Conservation (phyloP, 192 early-diverging fungal genomes). For the Oehlia diaphana region DNA sequence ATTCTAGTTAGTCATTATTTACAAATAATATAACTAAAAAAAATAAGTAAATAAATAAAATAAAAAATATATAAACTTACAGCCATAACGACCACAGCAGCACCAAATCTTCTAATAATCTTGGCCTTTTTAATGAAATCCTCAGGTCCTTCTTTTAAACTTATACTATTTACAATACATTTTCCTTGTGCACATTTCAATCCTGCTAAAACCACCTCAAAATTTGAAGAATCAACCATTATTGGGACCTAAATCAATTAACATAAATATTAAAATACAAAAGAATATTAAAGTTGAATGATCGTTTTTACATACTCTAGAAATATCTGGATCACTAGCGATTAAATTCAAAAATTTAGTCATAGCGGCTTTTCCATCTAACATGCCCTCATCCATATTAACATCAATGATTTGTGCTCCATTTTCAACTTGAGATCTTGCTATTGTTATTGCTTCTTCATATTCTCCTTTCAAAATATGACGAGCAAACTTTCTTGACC, state of each 20-base stretch:
- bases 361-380: slow-evolving; percentile 94
- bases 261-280: background rate
- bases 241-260: slow-evolving; percentile 62
- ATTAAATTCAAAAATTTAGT: slow-evolving; percentile 91
- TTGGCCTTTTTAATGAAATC: slow-evolving; percentile 91
- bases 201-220: slow-evolving; percentile 94
- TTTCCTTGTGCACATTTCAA: slow-evolving; percentile 96
- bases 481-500: slow-evolving; percentile 92
- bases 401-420: slow-evolving; percentile 95
- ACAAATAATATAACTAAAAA: too few species aligned
- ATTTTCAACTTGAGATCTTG: slow-evolving; percentile 89
- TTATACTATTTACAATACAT: slow-evolving; percentile 97
- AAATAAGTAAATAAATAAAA: background rate
- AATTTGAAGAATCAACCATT: slow-evolving; percentile 98
- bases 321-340: slow-evolving; percentile 91
- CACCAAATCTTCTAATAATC: slow-evolving; percentile 87
- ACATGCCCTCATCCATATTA: slow-evolving; percentile 96
- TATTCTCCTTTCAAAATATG: slow-evolving; percentile 90
- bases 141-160: slow-evolving; percentile 90
- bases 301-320: slow-evolving; percentile 41
- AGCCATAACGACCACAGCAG: slow-evolving; percentile 96
- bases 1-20: background rate
- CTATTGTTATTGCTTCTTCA: slow-evolving; percentile 93
- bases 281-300: too few species aligned
- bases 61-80: slow-evolving; percentile 40